Evolutionary conservation across 2,329 filamentous ascomycete species (phyloP).

Genomic region (Phyllosticta ampelicida): DNA sequence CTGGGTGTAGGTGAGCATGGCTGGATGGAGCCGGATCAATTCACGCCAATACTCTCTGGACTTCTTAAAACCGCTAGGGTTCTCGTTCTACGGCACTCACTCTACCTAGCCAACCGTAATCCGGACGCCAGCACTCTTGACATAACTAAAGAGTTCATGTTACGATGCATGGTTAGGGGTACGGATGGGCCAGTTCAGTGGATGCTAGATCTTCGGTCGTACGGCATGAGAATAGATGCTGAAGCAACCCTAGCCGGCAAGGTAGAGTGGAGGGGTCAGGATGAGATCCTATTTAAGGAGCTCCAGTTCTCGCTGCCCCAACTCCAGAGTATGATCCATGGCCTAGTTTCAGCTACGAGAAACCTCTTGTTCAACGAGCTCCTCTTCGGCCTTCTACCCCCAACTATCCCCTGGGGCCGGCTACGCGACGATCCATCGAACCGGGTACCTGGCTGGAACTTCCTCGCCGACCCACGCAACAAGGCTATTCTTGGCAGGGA

Average conservation of each 20-base stretch:
- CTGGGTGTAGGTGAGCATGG: no score
- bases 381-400: background rate
- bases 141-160: no score
- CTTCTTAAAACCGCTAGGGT: no score
- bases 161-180: constrained; percentile 13
- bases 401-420: constrained; percentile 4
- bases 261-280: constrained; percentile 7
- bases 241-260: constrained; percentile 12
- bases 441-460: constrained; percentile 10
- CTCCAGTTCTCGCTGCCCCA: constrained; percentile 7
- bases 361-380: background rate
- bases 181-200: constrained; percentile 13
- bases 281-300: constrained; percentile 12
- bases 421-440: constrained; percentile 12
- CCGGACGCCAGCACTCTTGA: no score
- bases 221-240: constrained; percentile 13
- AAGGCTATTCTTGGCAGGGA: background rate
- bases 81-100: no score
- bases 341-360: background rate
- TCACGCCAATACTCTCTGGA: no score
- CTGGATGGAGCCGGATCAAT: no score
- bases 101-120: no score
- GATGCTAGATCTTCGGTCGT: constrained; percentile 14
- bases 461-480: constrained; percentile 13
- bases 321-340: background rate